phyloP scores from a whole-genome alignment of 331 rosid species.

The Saraca asoca region DNA sequence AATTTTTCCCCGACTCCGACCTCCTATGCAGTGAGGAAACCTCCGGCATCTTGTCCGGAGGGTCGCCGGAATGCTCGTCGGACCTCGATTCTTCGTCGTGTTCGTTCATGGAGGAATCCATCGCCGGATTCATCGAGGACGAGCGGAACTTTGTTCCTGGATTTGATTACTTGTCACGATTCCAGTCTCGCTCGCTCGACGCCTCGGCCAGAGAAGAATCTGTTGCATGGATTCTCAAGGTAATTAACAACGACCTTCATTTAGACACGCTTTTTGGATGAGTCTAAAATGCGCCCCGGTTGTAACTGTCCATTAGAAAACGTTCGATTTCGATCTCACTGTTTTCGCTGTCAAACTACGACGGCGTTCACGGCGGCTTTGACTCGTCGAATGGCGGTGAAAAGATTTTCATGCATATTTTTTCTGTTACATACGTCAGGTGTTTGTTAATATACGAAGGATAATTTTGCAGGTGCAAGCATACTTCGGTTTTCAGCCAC shows the following conservation, averaged over 20 bases:
- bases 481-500: no score
- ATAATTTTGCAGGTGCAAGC: no score
- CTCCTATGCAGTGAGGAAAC: conserved; percentile 79
- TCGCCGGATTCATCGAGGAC: conserved; percentile 77
- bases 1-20: conserved; percentile 63
- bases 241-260: conserved; percentile 29
- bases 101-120: conserved; percentile 58
- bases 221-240: conserved; percentile 99
- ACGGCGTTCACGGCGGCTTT: conserved; percentile 10
- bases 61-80: conserved; percentile 66
- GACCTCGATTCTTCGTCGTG: conserved; percentile 51
- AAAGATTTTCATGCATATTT: background rate
- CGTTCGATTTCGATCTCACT: conserved; percentile 34
- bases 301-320: background rate
- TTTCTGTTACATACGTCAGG: background rate
- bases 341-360: conserved; percentile 6
- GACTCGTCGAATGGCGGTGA: conserved; percentile 16
- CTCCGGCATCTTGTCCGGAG: conserved; percentile 63
- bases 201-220: conserved; percentile 76
- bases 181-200: conserved; percentile 65
- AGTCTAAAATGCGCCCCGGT: conserved; percentile 28
- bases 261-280: conserved; percentile 11
- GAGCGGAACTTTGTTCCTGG: conserved; percentile 86
- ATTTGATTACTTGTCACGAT: conserved; percentile 61
- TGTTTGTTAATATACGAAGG: no score